Conservation (phyloP, 1,139 yeast species). For the Martiniozyma asiatica region DNA sequence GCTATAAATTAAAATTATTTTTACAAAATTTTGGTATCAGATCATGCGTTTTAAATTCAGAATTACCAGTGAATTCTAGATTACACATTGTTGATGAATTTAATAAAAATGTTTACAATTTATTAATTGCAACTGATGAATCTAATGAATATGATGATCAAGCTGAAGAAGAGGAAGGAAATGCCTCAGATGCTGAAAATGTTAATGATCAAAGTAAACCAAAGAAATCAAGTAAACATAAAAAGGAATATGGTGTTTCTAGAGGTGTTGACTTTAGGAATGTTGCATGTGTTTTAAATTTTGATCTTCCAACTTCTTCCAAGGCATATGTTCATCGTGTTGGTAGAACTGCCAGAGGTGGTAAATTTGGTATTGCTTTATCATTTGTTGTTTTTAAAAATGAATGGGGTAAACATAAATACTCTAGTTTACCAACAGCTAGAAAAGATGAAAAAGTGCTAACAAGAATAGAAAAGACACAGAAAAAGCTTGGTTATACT, state of each 20-base stretch:
- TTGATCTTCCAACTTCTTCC: conserved; percentile 86
- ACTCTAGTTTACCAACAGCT: conserved; percentile 59
- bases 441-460: conserved; percentile 81
- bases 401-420: conserved; percentile 82
- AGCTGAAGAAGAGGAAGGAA: conserved; percentile 36
- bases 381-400: conserved; percentile 81
- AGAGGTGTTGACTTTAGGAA: conserved; percentile 95
- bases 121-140: conserved; percentile 93
- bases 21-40: conserved; percentile 91
- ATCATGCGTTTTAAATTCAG: conserved; percentile 82
- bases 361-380: conserved; percentile 87
- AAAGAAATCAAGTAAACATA: conserved; percentile 24
- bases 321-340: conserved; percentile 87
- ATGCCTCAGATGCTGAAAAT: too few species aligned
- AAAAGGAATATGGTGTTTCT: conserved; percentile 79
- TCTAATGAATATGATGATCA: conserved; percentile 46
- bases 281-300: conserved; percentile 92
- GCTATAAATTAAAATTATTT: conserved; percentile 81
- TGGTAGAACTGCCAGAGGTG: conserved; percentile 98
- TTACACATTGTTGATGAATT: conserved; percentile 92
- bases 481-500: conserved; percentile 61
- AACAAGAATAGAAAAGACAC: conserved; percentile 65
- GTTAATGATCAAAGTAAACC: conserved; percentile 26
- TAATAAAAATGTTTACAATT: conserved; percentile 76
- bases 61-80: conserved; percentile 85